phyloP scores from a whole-genome alignment of 805 yeast genomes.

The Kuraishia capsulata region DNA sequence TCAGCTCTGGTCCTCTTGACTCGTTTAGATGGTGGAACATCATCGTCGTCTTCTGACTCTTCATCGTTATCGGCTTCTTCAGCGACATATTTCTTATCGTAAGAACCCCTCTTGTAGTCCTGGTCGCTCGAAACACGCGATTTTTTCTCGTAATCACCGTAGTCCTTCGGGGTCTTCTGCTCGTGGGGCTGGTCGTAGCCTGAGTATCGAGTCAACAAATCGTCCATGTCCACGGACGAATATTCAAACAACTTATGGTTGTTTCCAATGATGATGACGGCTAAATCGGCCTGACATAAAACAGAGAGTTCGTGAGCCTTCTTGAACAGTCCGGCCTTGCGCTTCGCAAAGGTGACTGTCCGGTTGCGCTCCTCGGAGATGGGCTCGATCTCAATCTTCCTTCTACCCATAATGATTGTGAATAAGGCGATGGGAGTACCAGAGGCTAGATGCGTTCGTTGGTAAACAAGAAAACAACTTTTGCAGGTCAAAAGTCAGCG shows the following conservation, averaged over 20 bases:
- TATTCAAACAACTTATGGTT: slow-evolving; percentile 82
- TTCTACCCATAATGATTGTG: slow-evolving; percentile 89
- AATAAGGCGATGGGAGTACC: too few species aligned
- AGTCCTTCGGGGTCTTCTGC: slow-evolving; percentile 54
- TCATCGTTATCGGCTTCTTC: slow-evolving; percentile 6
- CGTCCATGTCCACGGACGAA: slow-evolving; percentile 57
- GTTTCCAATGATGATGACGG: slow-evolving; percentile 79
- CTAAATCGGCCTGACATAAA: slow-evolving; percentile 85
- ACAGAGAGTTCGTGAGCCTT: slow-evolving; percentile 83
- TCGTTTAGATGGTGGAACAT: slow-evolving; percentile 1
- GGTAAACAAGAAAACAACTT: too few species aligned
- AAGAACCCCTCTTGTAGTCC: not conserved
- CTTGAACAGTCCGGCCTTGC: slow-evolving; percentile 90
- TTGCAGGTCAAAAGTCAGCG: too few species aligned
- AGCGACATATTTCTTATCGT: too few species aligned
- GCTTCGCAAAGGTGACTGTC: slow-evolving; percentile 80
- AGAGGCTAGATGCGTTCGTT: too few species aligned
- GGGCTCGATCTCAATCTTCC: slow-evolving; percentile 91
- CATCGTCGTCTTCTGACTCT: slow-evolving; percentile 7
- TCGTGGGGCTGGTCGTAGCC: slow-evolving; percentile 32
- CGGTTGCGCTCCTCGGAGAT: slow-evolving; percentile 82
- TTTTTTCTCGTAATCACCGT: slow-evolving; percentile 45
- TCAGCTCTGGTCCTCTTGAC: not conserved
- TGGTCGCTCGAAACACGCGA: not conserved
- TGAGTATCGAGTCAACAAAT: slow-evolving; percentile 33